These are phyloP conservation scores for Mycena citricolor DNA, from an alignment of 1,284 basidiomycete genomes.

Conservation along the genomic window DNA sequence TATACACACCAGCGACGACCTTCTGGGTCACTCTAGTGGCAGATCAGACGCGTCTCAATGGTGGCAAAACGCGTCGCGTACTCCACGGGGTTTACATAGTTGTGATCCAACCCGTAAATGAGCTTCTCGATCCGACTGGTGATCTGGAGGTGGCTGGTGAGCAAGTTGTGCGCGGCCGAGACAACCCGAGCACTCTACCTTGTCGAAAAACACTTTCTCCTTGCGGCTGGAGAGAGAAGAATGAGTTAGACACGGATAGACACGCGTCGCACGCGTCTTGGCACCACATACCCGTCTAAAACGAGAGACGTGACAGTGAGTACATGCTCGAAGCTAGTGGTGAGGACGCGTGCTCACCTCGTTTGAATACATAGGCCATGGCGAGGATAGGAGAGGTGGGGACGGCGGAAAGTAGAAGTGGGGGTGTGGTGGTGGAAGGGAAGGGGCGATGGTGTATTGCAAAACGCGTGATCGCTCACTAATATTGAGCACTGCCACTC, in stretches of 20 bases:
- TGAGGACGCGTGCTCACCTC: constrained; percentile 2
- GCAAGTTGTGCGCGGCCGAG: constrained; percentile 15
- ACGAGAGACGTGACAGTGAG: not conserved
- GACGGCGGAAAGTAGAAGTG: not conserved
- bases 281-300: constrained; percentile 24
- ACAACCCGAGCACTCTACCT: constrained; percentile 45
- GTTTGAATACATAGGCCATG: constrained; percentile 11
- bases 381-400: not conserved
- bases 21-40: constrained; percentile 80
- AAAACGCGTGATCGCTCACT: too few species aligned
- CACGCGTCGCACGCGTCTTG: constrained; percentile 35
- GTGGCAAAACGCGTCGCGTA: constrained; percentile 38
- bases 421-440: not conserved
- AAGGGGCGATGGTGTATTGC: not conserved
- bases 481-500: too few species aligned
- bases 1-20: constrained; percentile 93
- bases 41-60: constrained; percentile 10
- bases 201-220: constrained; percentile 86
- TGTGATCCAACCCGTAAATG: constrained; percentile 93
- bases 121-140: constrained; percentile 93
- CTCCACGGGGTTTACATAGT: constrained; percentile 95
- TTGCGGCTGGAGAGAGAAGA: constrained; percentile 56
- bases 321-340: not conserved
- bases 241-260: constrained; percentile 29
- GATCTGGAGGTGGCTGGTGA: constrained; percentile 52